Percentiles rank a stretch among this genome's conserved stretches.
phyloP scores from a whole-genome alignment of 768 basidiomycete species.

The Lentinus brumalis region DNA sequence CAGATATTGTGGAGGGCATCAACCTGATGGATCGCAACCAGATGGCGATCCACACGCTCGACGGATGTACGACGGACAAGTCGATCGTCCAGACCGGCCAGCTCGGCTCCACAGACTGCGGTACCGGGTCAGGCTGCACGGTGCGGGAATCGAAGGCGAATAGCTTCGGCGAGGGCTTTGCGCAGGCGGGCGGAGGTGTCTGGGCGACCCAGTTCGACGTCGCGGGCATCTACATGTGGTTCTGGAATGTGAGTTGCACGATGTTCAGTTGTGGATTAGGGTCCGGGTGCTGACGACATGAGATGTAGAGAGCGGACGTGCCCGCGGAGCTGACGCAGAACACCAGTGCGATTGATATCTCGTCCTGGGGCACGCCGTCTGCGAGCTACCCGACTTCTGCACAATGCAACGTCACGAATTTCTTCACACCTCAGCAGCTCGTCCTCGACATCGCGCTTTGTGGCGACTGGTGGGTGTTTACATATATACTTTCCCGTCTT shows the following conservation, averaged over 20 bases:
- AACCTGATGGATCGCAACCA: conserved; percentile 55
- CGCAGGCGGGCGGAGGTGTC: conserved; percentile 57
- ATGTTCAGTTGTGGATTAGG: neutral
- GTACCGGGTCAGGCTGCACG: conserved; percentile 38
- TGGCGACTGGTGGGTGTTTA: conserved; percentile 43
- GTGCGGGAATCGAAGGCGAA: conserved; percentile 38
- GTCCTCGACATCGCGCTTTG: conserved; percentile 59
- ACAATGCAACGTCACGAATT: conserved; percentile 44
- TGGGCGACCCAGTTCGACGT: conserved; percentile 72
- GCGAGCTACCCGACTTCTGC: conserved; percentile 40
- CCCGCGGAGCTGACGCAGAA: conserved; percentile 35
- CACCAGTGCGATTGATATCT: conserved; percentile 36
- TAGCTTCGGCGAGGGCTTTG: conserved; percentile 46
- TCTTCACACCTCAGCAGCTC: conserved; percentile 49
- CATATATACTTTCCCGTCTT: neutral
- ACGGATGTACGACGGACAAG: conserved; percentile 38
- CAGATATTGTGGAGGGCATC: conserved; percentile 65
- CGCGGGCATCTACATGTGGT: conserved; percentile 54
- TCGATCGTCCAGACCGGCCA: conserved; percentile 36
- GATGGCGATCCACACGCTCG: conserved; percentile 55
- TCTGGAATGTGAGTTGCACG: conserved; percentile 42
- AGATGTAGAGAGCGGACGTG: conserved; percentile 36
- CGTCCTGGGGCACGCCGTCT: conserved; percentile 46
- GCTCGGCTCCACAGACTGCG: conserved; percentile 33
- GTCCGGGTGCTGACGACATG: neutral